These are phyloP conservation scores for Mollisiaceae sp. DNA, from an alignment of 2,329 filamentous ascomycete species.

Conservation along the genomic window DNA sequence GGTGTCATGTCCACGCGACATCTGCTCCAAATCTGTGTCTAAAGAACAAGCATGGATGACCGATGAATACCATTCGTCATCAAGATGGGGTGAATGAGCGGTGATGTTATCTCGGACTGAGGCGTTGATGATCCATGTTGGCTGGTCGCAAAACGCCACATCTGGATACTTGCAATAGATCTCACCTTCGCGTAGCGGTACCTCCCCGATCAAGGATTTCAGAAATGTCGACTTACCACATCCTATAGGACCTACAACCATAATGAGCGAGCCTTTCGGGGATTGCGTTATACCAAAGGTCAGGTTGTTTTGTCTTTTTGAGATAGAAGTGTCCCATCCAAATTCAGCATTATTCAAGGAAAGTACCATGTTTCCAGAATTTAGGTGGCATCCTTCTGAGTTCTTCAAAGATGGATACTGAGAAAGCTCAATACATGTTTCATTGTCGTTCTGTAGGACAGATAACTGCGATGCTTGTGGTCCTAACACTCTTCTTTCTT, in stretches of 20 bases:
- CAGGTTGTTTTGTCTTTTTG: not conserved
- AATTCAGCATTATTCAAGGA: not conserved
- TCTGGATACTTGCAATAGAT: not conserved
- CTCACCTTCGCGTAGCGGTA: not conserved
- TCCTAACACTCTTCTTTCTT: not conserved
- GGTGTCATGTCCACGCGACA: conserved; percentile 34
- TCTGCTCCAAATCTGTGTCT: conserved; percentile 55
- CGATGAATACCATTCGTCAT: conserved; percentile 60
- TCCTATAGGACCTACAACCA: not conserved
- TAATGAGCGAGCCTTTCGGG: not conserved
- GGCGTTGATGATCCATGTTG: not conserved
- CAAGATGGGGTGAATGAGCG: conserved; percentile 32
- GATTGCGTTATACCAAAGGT: not conserved
- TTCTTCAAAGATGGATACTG: no score
- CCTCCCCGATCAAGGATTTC: not conserved
- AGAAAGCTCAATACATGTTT: no score
- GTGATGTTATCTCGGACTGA: conserved; percentile 40
- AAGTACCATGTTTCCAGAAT: no score
- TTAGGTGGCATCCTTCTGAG: no score
- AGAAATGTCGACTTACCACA: not conserved
- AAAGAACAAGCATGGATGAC: conserved; percentile 70
- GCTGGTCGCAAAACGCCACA: not conserved
- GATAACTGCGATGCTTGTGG: no score
- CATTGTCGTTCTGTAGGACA: no score
- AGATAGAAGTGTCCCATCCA: not conserved